Evolutionary conservation across 23 red algal genomes (phyloP), one percentile per base, ranked within the genome.

Genomic region (Agarophyton chilense): DNA sequence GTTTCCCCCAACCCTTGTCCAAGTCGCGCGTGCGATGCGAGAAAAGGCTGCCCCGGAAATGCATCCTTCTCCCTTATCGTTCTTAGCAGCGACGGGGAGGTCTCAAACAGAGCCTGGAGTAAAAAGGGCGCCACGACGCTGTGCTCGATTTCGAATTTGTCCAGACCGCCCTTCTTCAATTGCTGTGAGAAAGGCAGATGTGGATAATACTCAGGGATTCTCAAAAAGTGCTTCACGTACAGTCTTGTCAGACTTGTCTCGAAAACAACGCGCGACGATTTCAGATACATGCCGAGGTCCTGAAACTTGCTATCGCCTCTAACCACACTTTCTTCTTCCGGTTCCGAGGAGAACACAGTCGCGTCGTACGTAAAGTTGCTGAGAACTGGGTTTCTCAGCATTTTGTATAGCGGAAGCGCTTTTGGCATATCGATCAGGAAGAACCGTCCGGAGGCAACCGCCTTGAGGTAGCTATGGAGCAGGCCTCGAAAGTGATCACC

Each of bases 351-450:
- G 33, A 73, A 73, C 3, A 73, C 24, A 18, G 39, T 26, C 3
- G 67, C 4, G 67, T 73, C 67, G 13, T 73, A 73, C 18, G 67
- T 73, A 18, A 73, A 73, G 67, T 73, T 73, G 4, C 40, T 21
- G n/a, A 0, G 1, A 4, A 33, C 9, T 26, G 67, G 67, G 31
- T 73, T 73, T 25, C 1, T 42, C 32, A 73, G 21, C 14, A 73
- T 7, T 19, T 43, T 28, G 10, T 26, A 73, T n/a, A 73, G 2
- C 8, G 67, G 67, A 33, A 73, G 40, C 67, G 67, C 29, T 2
- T 49, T 5, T 43, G 6, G 8, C 18, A 73, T 26, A 13, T 73
- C 67, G 67, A 73, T 73, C 8, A 73, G 33, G 31, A 73, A 73
- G 18, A 73, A 73, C 1, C 67, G 67, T 22, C 19, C 24, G 24